phyloP scores from a whole-genome alignment of 31 red algal genomes.

The Porphyra umbilicalis region DNA sequence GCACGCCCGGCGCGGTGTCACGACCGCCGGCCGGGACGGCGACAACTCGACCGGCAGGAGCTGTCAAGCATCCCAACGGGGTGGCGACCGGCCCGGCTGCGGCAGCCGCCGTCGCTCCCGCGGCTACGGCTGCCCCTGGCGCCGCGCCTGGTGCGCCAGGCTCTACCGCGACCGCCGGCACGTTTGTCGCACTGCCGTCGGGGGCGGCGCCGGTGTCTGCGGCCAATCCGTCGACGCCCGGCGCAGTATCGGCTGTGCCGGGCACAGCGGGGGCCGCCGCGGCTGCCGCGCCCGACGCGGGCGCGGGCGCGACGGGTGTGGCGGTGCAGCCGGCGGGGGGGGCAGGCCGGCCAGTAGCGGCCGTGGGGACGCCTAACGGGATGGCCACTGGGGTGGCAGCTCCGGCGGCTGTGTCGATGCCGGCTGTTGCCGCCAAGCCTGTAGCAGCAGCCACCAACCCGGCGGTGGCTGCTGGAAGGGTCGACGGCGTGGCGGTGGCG shows the following conservation, averaged over 20 bases:
- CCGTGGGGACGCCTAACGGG: background rate
- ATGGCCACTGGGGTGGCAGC: background rate
- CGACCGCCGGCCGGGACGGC: no score
- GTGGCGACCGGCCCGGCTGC: background rate
- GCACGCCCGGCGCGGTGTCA: no score
- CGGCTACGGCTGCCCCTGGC: background rate
- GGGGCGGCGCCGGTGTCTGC: background rate
- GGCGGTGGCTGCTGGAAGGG: no score
- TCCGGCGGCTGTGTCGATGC: no score
- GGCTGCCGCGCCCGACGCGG: background rate
- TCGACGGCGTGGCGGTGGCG: no score
- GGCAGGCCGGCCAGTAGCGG: background rate
- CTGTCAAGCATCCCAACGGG: background rate
- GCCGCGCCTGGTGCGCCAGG: background rate
- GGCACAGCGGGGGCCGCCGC: background rate
- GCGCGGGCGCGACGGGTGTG: background rate
- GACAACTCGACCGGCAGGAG: background rate
- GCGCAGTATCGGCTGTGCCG: no score
- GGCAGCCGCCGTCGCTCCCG: background rate
- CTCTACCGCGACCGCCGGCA: background rate
- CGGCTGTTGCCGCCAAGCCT: no score
- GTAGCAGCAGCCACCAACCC: no score
- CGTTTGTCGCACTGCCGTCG: background rate
- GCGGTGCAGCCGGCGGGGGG: no score
- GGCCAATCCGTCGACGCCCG: background rate